Evolutionary conservation across 352 stramenopile species (phyloP).

Genomic region (Globisporangium radiosum): DNA sequence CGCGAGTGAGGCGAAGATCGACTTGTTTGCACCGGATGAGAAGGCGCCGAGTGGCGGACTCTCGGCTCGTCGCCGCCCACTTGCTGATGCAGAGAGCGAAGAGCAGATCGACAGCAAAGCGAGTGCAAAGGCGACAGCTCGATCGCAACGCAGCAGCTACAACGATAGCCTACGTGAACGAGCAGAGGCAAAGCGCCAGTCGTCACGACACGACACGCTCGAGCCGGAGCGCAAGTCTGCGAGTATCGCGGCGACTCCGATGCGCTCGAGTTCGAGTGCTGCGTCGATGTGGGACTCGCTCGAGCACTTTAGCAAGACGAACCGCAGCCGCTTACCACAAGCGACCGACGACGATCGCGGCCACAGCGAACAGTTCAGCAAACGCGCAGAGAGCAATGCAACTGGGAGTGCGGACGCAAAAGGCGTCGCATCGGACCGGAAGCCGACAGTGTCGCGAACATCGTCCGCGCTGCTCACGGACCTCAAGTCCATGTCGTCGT

Average conservation of each 20-base stretch:
- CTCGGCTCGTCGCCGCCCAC: constrained; percentile 8
- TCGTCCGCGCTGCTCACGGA: constrained; percentile 11
- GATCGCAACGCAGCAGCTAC: background rate
- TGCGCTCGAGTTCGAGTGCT: background rate
- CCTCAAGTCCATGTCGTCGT: constrained; percentile 3
- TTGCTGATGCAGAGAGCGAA: background rate
- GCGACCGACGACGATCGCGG: constrained; percentile 8
- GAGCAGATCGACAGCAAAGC: background rate
- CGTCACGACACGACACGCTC: background rate
- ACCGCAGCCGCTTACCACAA: constrained; percentile 38
- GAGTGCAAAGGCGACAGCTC: background rate
- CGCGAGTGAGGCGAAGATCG: constrained; percentile 8
- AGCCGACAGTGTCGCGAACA: constrained; percentile 1
- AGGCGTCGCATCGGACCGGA: background rate
- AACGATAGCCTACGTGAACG: background rate
- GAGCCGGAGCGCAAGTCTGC: background rate
- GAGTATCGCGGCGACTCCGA: background rate
- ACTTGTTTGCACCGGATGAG: constrained; percentile 8
- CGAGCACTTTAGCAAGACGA: constrained; percentile 79
- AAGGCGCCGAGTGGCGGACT: constrained; percentile 2
- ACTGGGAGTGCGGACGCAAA: background rate
- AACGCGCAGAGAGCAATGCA: background rate
- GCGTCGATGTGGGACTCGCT: constrained; percentile 54
- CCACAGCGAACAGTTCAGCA: background rate
- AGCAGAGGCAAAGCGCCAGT: background rate